These are phyloP conservation scores for Stagonosporopsis vannaccii DNA, from an alignment of 2,329 filamentous ascomycete species.

Conservation along the genomic window DNA sequence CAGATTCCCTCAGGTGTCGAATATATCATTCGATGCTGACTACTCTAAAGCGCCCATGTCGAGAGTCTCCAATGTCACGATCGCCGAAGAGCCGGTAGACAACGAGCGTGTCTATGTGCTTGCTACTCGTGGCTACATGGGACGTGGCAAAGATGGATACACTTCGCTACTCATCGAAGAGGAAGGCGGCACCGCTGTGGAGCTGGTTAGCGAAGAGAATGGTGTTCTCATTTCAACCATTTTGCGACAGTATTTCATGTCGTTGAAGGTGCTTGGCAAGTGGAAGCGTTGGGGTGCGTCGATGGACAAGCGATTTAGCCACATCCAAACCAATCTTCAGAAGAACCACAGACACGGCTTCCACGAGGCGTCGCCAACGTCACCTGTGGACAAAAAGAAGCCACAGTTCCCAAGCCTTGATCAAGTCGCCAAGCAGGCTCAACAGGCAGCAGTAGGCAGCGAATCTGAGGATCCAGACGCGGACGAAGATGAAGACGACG, in stretches of 20 bases:
- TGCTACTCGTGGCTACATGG: constrained; percentile 88
- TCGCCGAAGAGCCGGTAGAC: constrained; percentile 69
- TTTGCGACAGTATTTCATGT: constrained; percentile 90
- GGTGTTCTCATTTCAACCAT: constrained; percentile 87
- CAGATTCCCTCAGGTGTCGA: constrained; percentile 85
- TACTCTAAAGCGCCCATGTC: constrained; percentile 65
- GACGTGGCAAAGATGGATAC: constrained; percentile 85
- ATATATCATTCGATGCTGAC: constrained; percentile 79
- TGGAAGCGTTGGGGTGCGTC: constrained; percentile 76
- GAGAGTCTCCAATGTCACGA: constrained; percentile 68
- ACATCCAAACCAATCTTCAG: constrained; percentile 69
- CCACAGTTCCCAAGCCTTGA: constrained; percentile 25
- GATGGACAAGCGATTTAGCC: constrained; percentile 70
- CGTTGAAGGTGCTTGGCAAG: constrained; percentile 77
- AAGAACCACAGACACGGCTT: constrained; percentile 60
- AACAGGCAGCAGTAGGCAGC: constrained; percentile 23
- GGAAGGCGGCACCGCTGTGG: constrained; percentile 78
- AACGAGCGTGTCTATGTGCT: constrained; percentile 71
- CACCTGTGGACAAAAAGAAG: constrained; percentile 18
- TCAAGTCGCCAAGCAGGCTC: constrained; percentile 19
- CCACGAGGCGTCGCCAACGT: constrained; percentile 49
- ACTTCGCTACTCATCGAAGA: constrained; percentile 75
- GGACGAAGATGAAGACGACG: constrained; percentile 51
- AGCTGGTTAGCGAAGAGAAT: constrained; percentile 84
- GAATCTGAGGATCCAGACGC: constrained; percentile 42